Percentiles rank a stretch among this genome's conserved stretches.
These are phyloP conservation scores for Canavalia gladiata DNA, from an alignment of 306 rosid genomes.

Conservation along the genomic window DNA sequence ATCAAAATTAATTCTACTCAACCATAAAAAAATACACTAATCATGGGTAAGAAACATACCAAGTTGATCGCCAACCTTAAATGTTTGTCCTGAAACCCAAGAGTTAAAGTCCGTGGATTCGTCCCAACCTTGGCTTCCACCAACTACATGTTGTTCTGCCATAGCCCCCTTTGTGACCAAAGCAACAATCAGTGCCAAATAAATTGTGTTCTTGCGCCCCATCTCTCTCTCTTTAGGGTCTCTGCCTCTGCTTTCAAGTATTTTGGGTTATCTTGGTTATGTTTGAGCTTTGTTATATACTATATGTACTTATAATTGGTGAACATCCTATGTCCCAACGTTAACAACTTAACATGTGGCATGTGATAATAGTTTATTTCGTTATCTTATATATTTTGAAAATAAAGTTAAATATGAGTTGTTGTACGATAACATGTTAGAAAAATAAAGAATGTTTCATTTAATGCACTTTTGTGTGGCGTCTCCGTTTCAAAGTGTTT, in stretches of 20 bases:
- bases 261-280: background rate
- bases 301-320: constrained; percentile 22
- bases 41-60: constrained; percentile 56
- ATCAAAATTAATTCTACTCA: too few species aligned
- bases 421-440: constrained; percentile 5
- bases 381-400: background rate
- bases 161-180: constrained; percentile 46
- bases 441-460: constrained; percentile 32
- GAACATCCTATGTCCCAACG: constrained; percentile 22
- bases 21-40: background rate
- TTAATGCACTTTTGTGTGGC: constrained; percentile 2
- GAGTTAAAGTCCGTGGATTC: constrained; percentile 69
- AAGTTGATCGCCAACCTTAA: constrained; percentile 80
- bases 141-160: constrained; percentile 70
- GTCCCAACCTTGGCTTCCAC: constrained; percentile 91
- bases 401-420: constrained; percentile 25
- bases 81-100: constrained; percentile 70
- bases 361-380: background rate
- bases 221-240: constrained; percentile 33
- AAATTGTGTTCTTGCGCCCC: constrained; percentile 66
- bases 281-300: constrained; percentile 12
- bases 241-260: background rate
- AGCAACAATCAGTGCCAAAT: constrained; percentile 53
- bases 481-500: constrained; percentile 18
- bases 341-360: background rate